Percentiles rank a stretch among this genome's conserved stretches.
These are phyloP conservation scores for Phytophthora rubi DNA, from an alignment of 352 stramenopile species.

Conservation along the genomic window DNA sequence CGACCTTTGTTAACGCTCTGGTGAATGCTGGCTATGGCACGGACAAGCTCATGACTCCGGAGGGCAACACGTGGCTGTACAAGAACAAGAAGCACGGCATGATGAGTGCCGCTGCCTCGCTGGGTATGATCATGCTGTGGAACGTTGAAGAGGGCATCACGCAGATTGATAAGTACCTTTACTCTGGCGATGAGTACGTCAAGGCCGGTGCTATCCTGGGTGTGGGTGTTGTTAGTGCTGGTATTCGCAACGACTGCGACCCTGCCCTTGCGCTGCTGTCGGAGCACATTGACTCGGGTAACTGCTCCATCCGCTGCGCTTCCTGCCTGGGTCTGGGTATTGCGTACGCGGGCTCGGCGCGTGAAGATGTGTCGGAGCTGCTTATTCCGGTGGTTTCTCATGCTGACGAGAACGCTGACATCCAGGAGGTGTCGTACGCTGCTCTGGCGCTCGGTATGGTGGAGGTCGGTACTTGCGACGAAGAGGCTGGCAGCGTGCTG, in stretches of 20 bases:
- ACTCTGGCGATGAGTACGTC: slow-evolving; percentile 98
- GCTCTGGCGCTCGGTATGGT: slow-evolving; percentile 98
- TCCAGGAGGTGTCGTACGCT: slow-evolving; percentile 92
- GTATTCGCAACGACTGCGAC: slow-evolving; percentile 97
- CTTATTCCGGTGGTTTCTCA: slow-evolving; percentile 95
- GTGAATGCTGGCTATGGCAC: slow-evolving; percentile 98
- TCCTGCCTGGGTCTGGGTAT: slow-evolving; percentile 97
- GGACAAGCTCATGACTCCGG: slow-evolving; percentile 95
- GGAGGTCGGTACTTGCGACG: slow-evolving; percentile 98
- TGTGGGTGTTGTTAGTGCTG: slow-evolving; percentile 95
- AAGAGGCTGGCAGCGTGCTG: slow-evolving; percentile 96
- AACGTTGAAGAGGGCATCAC: slow-evolving; percentile 99
- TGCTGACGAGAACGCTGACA: slow-evolving; percentile 92
- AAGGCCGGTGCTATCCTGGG: slow-evolving; percentile 98
- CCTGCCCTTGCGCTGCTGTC: slow-evolving; percentile 96
- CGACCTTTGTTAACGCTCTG: slow-evolving; percentile 99
- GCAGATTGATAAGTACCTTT: slow-evolving; percentile 99
- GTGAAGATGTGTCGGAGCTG: slow-evolving; percentile 98
- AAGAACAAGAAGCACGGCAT: slow-evolving; percentile 99
- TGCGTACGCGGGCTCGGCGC: slow-evolving; percentile 96
- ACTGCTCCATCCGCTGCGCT: slow-evolving; percentile 94
- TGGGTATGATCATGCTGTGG: slow-evolving; percentile 99
- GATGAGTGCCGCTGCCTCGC: slow-evolving; percentile 97
- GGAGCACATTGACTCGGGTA: slow-evolving; percentile 97
- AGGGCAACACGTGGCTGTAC: slow-evolving; percentile 98